phyloP scores from a whole-genome alignment of 495 filamentous ascomycete genomes.

The Hyphodiscus hymeniophilus region DNA sequence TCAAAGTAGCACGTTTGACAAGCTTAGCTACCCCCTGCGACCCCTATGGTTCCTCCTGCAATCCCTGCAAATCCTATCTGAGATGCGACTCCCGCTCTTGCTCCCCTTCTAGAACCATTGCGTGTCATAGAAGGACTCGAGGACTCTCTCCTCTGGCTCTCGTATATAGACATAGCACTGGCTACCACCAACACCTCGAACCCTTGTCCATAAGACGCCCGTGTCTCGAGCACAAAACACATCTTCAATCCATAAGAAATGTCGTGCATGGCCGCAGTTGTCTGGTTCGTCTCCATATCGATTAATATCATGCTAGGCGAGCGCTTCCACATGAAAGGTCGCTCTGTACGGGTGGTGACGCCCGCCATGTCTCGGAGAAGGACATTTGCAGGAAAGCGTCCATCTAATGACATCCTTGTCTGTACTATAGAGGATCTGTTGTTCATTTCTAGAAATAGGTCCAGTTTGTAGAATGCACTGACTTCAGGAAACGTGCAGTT shows the following conservation, averaged over 20 bases:
- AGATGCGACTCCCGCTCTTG: too few species aligned
- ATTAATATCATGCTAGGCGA: neutral
- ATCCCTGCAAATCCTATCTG: too few species aligned
- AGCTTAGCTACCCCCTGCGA: too few species aligned
- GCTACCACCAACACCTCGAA: neutral
- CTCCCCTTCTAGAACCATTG: too few species aligned
- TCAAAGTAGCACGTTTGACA: too few species aligned
- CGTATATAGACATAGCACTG: neutral
- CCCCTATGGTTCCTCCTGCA: too few species aligned
- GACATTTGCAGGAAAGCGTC: neutral
- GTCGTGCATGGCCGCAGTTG: neutral
- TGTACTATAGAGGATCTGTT: neutral
- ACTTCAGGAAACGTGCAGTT: neutral
- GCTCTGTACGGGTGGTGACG: neutral
- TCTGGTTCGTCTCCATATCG: neutral
- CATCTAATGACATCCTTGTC: slow-evolving; percentile 1
- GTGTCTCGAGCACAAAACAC: neutral
- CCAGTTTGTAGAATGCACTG: neutral
- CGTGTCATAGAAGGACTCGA: too few species aligned
- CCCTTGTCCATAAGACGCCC: neutral
- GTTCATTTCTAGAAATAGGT: neutral
- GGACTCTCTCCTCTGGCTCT: neutral
- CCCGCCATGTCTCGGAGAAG: neutral
- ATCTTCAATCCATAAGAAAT: neutral
- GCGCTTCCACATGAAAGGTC: neutral